Evolutionary conservation across 257 asterid genomes (phyloP).

Genomic region (Nicotiana paniculata): DNA sequence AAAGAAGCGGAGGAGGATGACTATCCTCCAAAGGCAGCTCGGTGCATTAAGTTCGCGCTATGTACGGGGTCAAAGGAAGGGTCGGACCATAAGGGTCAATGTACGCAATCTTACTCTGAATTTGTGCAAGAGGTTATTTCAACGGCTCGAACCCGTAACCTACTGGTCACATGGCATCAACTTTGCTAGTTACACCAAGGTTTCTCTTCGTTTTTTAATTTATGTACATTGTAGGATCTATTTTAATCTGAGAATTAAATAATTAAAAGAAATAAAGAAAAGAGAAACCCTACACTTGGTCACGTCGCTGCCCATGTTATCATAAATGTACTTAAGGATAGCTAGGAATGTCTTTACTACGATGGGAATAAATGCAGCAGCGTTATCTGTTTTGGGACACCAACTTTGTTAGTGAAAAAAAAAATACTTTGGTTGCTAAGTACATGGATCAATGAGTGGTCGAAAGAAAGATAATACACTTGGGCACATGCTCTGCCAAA

Average conservation of each 20-base stretch:
- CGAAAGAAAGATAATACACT: not conserved
- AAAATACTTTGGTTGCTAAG: not conserved
- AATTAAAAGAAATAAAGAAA: not conserved
- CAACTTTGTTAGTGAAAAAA: not conserved
- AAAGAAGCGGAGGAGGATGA: too few relatives aligned
- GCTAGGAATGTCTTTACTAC: not conserved
- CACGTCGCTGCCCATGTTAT: not conserved
- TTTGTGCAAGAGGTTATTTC: too few relatives aligned
- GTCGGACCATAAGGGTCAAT: too few relatives aligned
- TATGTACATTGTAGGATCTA: not conserved
- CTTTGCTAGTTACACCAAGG: too few relatives aligned
- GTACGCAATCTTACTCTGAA: too few relatives aligned
- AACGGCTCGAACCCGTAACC: too few relatives aligned
- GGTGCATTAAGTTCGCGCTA: too few relatives aligned
- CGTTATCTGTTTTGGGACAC: not conserved
- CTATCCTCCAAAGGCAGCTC: too few relatives aligned
- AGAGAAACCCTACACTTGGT: not conserved
- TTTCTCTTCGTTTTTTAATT: not conserved
- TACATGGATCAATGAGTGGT: not conserved
- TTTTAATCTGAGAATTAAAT: not conserved
- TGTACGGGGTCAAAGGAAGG: not conserved
- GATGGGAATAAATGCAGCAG: not conserved
- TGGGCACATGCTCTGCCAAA: slow-evolving; percentile 3
- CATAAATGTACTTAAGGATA: not conserved
- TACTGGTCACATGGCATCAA: too few relatives aligned